Evolutionary conservation across 495 filamentous ascomycete species (phyloP).

Genomic region (Emericellopsis terricola): DNA sequence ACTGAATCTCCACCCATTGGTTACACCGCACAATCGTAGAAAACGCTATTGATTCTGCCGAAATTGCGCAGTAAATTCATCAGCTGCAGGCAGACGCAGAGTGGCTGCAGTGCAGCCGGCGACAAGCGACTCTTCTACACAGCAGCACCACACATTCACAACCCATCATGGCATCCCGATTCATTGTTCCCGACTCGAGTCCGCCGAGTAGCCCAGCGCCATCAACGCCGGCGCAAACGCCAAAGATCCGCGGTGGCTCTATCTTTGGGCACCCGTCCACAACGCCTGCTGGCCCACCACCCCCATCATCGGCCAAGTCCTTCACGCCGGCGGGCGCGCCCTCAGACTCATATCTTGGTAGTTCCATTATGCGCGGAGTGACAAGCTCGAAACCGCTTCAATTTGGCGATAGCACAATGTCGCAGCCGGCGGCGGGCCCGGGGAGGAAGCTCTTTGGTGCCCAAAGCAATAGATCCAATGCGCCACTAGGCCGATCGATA

Average conservation of each 20-base stretch:
- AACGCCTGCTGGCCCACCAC: conserved; percentile 59
- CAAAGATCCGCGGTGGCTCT: neutral
- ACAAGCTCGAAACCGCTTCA: conserved; percentile 25
- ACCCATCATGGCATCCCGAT: conserved; percentile 3
- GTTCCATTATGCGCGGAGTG: conserved; percentile 36
- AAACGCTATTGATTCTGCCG: no score
- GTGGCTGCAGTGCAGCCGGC: no score
- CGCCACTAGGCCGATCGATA: conserved; percentile 24
- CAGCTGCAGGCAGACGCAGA: no score
- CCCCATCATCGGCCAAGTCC: conserved; percentile 43
- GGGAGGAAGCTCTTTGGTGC: conserved; percentile 16
- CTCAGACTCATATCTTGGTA: conserved; percentile 42
- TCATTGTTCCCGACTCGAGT: conserved; percentile 3
- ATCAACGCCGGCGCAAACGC: conserved; percentile 10
- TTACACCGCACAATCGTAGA: no score
- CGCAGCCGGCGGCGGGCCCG: no score
- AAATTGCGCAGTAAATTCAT: no score
- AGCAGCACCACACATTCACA: no score
- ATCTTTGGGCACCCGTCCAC: conserved; percentile 39
- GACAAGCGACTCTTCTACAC: no score
- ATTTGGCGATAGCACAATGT: conserved; percentile 23
- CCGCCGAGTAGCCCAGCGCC: conserved; percentile 9
- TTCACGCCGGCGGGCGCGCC: conserved; percentile 61
- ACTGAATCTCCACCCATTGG: no score
- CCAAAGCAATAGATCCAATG: conserved; percentile 18